Conservation (phyloP, 1,284 basidiomycete species). For the Papiliotrema nemorosa region DNA sequence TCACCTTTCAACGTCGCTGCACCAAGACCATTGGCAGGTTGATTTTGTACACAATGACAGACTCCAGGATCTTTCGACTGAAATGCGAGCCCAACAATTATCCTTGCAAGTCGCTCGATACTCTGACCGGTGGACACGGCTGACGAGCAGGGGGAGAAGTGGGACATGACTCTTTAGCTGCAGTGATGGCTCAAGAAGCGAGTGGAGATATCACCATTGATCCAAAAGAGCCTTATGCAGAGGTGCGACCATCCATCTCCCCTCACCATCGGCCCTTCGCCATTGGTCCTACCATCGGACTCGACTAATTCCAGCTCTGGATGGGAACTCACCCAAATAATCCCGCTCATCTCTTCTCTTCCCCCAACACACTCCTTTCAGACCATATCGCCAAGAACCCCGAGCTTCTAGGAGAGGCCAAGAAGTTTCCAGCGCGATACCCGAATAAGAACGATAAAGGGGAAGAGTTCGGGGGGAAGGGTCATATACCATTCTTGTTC, state of each 20-base stretch:
- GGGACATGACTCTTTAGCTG: conserved; percentile 27
- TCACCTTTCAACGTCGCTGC: too few species aligned
- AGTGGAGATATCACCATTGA: conserved; percentile 21
- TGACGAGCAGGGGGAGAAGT: conserved; percentile 26
- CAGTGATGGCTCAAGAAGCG: conserved; percentile 24
- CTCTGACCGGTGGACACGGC: too few species aligned
- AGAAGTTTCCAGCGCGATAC: conserved; percentile 23
- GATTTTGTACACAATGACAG: not conserved
- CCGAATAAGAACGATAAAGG: conserved; percentile 16
- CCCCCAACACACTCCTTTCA: conserved; percentile 13
- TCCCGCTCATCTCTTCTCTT: conserved; percentile 23
- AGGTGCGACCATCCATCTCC: conserved; percentile 14
- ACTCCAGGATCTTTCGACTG: conserved; percentile 9
- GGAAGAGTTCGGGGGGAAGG: conserved; percentile 18
- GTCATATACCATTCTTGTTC: conserved; percentile 40
- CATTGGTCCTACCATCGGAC: not conserved
- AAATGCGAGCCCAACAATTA: conserved; percentile 15
- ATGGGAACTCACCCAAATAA: conserved; percentile 39
- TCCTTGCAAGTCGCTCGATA: conserved; percentile 5
- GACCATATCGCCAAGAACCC: conserved; percentile 17
- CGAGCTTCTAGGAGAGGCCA: conserved; percentile 19
- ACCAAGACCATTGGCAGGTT: too few species aligned
- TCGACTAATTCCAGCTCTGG: conserved; percentile 23
- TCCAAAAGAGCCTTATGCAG: conserved; percentile 28
- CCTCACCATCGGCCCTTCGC: not conserved